phyloP scores from a whole-genome alignment of 371 early-diverging fungal genomes.

The Syncephalis plumigaleata region DNA sequence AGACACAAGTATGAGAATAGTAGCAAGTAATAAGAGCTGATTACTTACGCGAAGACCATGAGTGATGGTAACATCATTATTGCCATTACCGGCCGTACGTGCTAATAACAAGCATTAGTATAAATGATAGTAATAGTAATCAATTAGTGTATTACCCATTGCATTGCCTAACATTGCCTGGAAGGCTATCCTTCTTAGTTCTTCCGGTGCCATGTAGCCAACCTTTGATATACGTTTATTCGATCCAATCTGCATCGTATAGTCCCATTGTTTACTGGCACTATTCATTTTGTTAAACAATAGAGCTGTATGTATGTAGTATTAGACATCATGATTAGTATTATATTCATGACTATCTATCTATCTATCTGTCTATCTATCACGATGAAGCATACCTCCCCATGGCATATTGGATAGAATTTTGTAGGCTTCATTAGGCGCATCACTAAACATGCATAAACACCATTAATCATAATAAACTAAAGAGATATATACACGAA shows the following conservation, averaged over 20 bases:
- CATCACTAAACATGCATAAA: too few species aligned
- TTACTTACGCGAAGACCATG: slow-evolving; percentile 18
- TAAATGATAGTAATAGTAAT: slow-evolving; percentile 10
- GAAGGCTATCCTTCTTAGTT: slow-evolving; percentile 24
- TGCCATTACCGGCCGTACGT: slow-evolving; percentile 5
- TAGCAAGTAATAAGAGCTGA: too few species aligned
- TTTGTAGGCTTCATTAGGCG: too few species aligned
- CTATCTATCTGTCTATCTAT: not conserved
- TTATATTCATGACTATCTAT: not conserved
- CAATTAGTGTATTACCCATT: not conserved
- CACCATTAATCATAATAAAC: too few species aligned
- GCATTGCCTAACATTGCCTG: slow-evolving; percentile 31
- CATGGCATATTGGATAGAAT: slow-evolving; percentile 11
- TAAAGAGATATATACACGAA: too few species aligned
- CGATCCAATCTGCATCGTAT: slow-evolving; percentile 30
- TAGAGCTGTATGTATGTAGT: not conserved
- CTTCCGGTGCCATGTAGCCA: slow-evolving; percentile 26
- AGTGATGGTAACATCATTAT: slow-evolving; percentile 19
- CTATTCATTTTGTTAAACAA: slow-evolving; percentile 10
- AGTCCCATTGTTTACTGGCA: slow-evolving; percentile 21
- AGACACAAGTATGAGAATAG: too few species aligned
- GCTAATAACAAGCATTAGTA: not conserved
- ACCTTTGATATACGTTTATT: slow-evolving; percentile 25
- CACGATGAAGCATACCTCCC: slow-evolving; percentile 6
- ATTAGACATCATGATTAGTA: not conserved